These are phyloP conservation scores for Elsinoe arachidis DNA, from an alignment of 2,329 filamentous ascomycete species.

Conservation along the genomic window DNA sequence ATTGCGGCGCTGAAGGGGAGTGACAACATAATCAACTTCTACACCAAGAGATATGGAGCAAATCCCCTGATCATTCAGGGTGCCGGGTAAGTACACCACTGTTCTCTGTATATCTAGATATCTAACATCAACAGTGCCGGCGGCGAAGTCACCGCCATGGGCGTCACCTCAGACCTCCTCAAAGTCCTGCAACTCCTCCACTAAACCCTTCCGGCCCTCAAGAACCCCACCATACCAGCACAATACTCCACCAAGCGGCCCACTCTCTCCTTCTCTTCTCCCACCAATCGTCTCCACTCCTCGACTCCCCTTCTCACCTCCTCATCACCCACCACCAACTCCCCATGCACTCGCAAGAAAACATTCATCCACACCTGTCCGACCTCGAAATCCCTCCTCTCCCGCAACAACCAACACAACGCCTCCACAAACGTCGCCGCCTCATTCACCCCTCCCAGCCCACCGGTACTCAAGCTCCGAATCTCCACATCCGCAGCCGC, in stretches of 20 bases:
- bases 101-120: neutral
- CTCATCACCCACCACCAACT: conserved; percentile 44
- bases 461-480: conserved; percentile 55
- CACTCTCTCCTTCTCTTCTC: conserved; percentile 60
- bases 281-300: conserved; percentile 51
- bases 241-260: conserved; percentile 77
- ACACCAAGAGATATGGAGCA: conserved; percentile 85
- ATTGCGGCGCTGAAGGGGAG: conserved; percentile 94
- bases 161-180: conserved; percentile 84
- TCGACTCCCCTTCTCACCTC: conserved; percentile 51
- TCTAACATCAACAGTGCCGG: conserved; percentile 49
- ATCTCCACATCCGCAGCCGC: conserved; percentile 86
- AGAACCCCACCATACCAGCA: conserved; percentile 44
- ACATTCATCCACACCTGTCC: conserved; percentile 97
- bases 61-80: conserved; percentile 93
- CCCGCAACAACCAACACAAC: conserved; percentile 59
- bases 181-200: conserved; percentile 70
- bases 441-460: conserved; percentile 48
- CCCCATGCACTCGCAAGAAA: conserved; percentile 70
- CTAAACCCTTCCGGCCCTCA: conserved; percentile 19
- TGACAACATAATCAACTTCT: conserved; percentile 98
- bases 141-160: conserved; percentile 95
- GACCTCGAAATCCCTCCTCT: conserved; percentile 79
- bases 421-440: conserved; percentile 72
- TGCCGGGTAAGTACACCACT: conserved; percentile 48